Evolutionary conservation across 2,329 filamentous ascomycete species (phyloP), one percentile per base, ranked within the genome.

Genomic region (Thielaviopsis cerberus): DNA sequence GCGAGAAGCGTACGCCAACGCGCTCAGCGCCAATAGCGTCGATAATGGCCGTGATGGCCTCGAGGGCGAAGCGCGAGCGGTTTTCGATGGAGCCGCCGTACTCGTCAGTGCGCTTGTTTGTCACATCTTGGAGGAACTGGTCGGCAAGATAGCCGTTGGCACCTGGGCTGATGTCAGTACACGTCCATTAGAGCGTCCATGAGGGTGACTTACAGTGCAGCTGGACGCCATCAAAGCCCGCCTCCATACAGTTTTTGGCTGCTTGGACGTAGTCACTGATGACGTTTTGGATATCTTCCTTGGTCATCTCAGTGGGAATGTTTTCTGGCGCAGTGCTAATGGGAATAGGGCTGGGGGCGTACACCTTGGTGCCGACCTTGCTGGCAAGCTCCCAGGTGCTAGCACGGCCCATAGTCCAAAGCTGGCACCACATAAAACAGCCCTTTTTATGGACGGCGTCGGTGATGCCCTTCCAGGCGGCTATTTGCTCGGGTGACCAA

Each of bases 211-310:
- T 57, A 57, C 55, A 55, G 63, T 75, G 72, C 20, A 73, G 67
- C 64, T 88, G 83, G 58, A 89, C 80, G 8, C 80, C 82, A 65
- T 91, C 86, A 51, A 83, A 83, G 0, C 86, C 86, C 20, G 76
- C 74, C 15, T 79, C 67, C 3, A 87, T 66, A 0, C 85, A 77
- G 26, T 79, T 74, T 61, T 74, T 74, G 0, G 76, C 73, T 0
- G 77, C 76, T 0, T 72, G 73, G 1, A 74, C 76, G 67, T 77
- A 88, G 0, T 80, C 79, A 0, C 66, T 67, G 68, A 88, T 85
- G 61, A 82, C 74, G 2, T 75, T 67, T 63, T 78, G 72, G 58
- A 90, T 90, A 20, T 88, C 84, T 1, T 76, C 70, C 55, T 79
- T 73, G 0, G 77, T 83, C 76, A 90, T 78, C 24, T 75, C 81